Conservation (phyloP, 2,329 filamentous ascomycete species). For the Monilinia laxa region DNA sequence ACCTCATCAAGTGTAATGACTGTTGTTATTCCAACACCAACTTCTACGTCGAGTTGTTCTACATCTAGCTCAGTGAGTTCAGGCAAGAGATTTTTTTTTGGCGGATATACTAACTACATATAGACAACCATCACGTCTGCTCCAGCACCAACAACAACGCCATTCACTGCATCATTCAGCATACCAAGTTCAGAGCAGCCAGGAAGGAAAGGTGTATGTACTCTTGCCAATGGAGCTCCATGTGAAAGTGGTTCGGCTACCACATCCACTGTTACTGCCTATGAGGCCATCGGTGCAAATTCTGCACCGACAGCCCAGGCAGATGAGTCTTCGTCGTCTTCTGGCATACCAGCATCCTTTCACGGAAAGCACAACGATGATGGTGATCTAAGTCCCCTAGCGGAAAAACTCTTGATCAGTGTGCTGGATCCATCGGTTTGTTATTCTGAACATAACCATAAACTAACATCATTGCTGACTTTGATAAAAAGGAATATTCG, state of each 20-base stretch:
- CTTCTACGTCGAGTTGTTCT: not conserved
- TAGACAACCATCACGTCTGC: slow-evolving; percentile 11
- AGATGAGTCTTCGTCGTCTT: slow-evolving; percentile 13
- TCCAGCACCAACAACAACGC: not conserved
- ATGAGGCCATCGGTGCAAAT: not conserved
- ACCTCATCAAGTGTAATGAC: slow-evolving; percentile 10
- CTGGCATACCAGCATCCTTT: not conserved
- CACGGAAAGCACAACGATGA: slow-evolving; percentile 11
- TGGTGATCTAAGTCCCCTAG: slow-evolving; percentile 29
- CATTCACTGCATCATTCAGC: not conserved
- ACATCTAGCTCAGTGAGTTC: slow-evolving; percentile 10
- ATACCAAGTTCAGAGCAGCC: slow-evolving; percentile 15
- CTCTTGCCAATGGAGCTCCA: slow-evolving; percentile 8
- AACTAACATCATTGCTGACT: slow-evolving; percentile 3
- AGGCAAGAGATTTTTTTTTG: not conserved
- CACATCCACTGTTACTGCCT: slow-evolving; percentile 10
- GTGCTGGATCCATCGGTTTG: slow-evolving; percentile 37
- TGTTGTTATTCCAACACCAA: slow-evolving; percentile 8
- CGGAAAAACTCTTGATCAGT: slow-evolving; percentile 37
- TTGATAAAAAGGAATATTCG: slow-evolving; percentile 34
- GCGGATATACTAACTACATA: slow-evolving; percentile 7
- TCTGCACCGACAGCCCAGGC: slow-evolving; percentile 9
- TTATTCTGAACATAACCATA: not conserved
- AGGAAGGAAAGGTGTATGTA: slow-evolving; percentile 16
- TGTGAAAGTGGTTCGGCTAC: slow-evolving; percentile 3